Evolutionary conservation across 2,329 filamentous ascomycete genomes (phyloP).

Genomic region (Taxawa tesnikishii): DNA sequence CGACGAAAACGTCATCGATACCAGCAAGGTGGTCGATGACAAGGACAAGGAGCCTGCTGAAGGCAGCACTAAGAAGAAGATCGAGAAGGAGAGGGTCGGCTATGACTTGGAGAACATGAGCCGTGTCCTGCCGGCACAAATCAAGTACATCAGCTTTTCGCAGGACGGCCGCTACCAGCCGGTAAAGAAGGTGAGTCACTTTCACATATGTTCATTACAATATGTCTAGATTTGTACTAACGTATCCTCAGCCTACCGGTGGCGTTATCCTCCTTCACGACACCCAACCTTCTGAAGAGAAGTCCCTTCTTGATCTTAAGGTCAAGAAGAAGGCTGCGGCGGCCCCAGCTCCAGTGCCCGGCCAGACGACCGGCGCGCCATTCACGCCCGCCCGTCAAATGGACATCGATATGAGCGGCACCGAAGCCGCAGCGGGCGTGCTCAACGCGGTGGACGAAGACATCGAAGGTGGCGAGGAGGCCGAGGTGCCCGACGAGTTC

Average conservation of each 20-base stretch:
- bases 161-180: constrained; percentile 76
- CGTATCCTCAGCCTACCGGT: constrained; percentile 60
- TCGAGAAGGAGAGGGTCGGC: constrained; percentile 90
- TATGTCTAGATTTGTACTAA: constrained; percentile 29
- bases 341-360: constrained; percentile 28
- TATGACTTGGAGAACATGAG: constrained; percentile 97
- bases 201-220: neutral
- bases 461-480: constrained; percentile 60
- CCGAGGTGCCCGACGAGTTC: constrained; percentile 57
- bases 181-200: constrained; percentile 63
- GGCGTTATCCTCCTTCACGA: constrained; percentile 88
- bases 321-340: constrained; percentile 59
- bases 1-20: constrained; percentile 29
- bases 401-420: constrained; percentile 19
- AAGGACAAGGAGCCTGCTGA: constrained; percentile 44
- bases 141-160: constrained; percentile 92
- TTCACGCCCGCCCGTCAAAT: constrained; percentile 13
- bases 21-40: constrained; percentile 20
- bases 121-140: constrained; percentile 77
- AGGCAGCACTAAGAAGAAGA: constrained; percentile 68
- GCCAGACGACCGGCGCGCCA: constrained; percentile 13
- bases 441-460: constrained; percentile 83
- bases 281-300: constrained; percentile 64
- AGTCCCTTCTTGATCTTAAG: constrained; percentile 79
- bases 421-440: constrained; percentile 50